phyloP scores from a whole-genome alignment of 148 eudicot genomes.

The Arctostaphylos glauca region DNA sequence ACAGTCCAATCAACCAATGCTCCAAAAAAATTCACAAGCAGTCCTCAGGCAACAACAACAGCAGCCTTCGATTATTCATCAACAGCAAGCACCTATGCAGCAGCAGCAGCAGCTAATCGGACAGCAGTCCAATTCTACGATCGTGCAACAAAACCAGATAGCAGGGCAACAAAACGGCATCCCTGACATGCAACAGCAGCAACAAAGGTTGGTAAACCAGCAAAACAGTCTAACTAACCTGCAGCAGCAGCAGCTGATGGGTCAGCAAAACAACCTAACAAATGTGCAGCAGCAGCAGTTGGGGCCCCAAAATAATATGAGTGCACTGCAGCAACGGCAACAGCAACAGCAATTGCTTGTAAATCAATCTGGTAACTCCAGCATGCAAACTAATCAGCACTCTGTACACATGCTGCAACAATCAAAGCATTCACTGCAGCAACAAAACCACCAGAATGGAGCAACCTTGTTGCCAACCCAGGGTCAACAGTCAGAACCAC shows the following conservation, averaged over 20 bases:
- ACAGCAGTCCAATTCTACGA: slow-evolving; percentile 51
- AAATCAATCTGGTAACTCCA: slow-evolving; percentile 58
- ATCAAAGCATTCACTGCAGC: slow-evolving; percentile 56
- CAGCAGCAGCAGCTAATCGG: slow-evolving; percentile 50
- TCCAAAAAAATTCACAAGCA: slow-evolving; percentile 69
- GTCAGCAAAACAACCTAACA: slow-evolving; percentile 60
- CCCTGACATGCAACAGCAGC: slow-evolving; percentile 73
- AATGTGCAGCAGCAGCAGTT: slow-evolving; percentile 72
- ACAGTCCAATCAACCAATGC: slow-evolving; percentile 65
- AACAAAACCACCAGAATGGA: slow-evolving; percentile 58
- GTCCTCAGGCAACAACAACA: slow-evolving; percentile 54
- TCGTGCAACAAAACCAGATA: slow-evolving; percentile 58
- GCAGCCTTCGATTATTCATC: slow-evolving; percentile 47
- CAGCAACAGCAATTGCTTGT: slow-evolving; percentile 66
- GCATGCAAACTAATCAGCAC: slow-evolving; percentile 66
- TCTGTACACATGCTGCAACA: slow-evolving; percentile 65
- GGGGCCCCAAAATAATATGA: slow-evolving; percentile 51
- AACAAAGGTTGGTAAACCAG: slow-evolving; percentile 61
- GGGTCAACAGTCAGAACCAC: slow-evolving; percentile 51
- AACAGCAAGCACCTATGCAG: slow-evolving; percentile 43
- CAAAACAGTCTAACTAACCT: slow-evolving; percentile 55
- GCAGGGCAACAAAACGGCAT: slow-evolving; percentile 65
- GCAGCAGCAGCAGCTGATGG: slow-evolving; percentile 55
- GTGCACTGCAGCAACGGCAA: slow-evolving; percentile 46
- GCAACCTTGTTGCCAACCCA: slow-evolving; percentile 53